phyloP scores from a whole-genome alignment of 1,284 basidiomycete species.

The Rhodotorula sp. region DNA sequence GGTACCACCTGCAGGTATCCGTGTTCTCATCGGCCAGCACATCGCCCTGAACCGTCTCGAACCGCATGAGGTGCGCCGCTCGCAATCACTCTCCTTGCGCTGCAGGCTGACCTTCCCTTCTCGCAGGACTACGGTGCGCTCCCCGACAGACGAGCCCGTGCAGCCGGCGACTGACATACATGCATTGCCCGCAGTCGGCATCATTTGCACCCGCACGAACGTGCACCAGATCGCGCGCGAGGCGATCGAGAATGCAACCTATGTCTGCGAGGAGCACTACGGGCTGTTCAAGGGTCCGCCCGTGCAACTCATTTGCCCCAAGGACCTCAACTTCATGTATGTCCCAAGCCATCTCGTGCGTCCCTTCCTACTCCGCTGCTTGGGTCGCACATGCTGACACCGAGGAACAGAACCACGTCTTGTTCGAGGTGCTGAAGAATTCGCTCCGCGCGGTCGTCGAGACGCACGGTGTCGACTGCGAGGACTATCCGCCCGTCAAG shows the following conservation, averaged over 20 bases:
- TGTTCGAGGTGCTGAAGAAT: conserved; percentile 98
- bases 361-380: conserved; percentile 11
- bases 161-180: background rate
- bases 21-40: conserved; percentile 89
- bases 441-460: conserved; percentile 96
- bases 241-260: conserved; percentile 97
- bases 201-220: conserved; percentile 96
- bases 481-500: conserved; percentile 92
- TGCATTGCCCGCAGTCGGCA: conserved; percentile 80
- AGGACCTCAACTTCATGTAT: conserved; percentile 86
- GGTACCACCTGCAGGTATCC: conserved; percentile 60
- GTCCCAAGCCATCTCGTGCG: conserved; percentile 78
- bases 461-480: conserved; percentile 79
- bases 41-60: conserved; percentile 88
- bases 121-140: conserved; percentile 30
- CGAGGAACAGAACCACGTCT: conserved; percentile 72
- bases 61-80: conserved; percentile 62
- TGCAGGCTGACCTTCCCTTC: background rate
- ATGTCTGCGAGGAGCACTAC: conserved; percentile 98
- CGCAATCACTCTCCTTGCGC: background rate
- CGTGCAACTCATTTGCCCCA: conserved; percentile 93
- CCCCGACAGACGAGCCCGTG: too few species aligned
- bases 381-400: conserved; percentile 31
- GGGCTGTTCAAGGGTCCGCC: conserved; percentile 94
- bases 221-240: conserved; percentile 96